Evolutionary conservation across 176 grass and related monocot species (phyloP), one percentile per base, ranked within the genome.

Genomic region (Triticum turgidum): DNA sequence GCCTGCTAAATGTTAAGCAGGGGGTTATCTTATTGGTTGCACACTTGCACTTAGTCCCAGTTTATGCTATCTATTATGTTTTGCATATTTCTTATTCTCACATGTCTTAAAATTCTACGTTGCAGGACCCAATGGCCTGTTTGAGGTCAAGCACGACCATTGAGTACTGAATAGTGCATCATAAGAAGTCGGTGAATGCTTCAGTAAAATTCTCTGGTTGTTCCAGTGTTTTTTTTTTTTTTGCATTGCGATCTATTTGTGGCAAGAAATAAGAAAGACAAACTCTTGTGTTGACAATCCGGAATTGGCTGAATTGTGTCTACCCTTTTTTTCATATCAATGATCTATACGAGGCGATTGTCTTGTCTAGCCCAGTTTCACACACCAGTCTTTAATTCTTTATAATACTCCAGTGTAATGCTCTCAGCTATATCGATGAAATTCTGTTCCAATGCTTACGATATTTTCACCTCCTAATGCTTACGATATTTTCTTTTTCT

Each of bases 91-190:
- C 65, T 69, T 37, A 5, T 83, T 83, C 73, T 90, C 32, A 85
- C 56, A 66, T 10, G 22, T 80, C 35, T 10, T 69, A 13, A 37
- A 69, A 80, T 74, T 64, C 12, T 79, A 13, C 11, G 22, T 56
- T 86, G 78, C 85, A 95, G 94, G 94, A 59, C 94, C 91, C 6
- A 45, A 97, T 82, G 91, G 94, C 24, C 80, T 97, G 37, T 97
- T 97, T 86, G 94, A 97, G 94, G 77, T 0, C 3, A 96, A 96
- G 85, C 82, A 92, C 27, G 73, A 76, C 77, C 87, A 85, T n/a
- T 82, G 82, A 96, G 80, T 84, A 78, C 54, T 85, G 86, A 49
- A 47, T 65, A 80, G 35, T 68, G 56, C 59, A 69, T 66, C 39
- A 45, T 90, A 39, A 49, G 78, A 21, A 73, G 54, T 32, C 1